These are phyloP conservation scores for Lentinula sp. DNA, from an alignment of 768 basidiomycete species.

Conservation along the genomic window DNA sequence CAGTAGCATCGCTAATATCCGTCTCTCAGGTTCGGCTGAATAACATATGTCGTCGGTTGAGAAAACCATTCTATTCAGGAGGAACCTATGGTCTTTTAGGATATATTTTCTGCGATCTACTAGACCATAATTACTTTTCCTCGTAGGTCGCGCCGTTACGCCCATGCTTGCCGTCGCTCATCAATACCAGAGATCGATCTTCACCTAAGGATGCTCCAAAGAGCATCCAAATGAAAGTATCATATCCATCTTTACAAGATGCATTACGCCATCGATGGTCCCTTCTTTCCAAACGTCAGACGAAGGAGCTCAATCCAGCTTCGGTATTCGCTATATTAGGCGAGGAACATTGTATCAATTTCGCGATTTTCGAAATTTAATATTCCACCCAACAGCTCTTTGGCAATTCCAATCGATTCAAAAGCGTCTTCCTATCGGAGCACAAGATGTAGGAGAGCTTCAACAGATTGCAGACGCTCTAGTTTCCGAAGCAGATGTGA, in stretches of 20 bases:
- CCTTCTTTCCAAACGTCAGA: conserved; percentile 63
- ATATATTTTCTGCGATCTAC: conserved; percentile 92
- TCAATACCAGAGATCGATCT: conserved; percentile 50
- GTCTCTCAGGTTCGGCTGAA: conserved; percentile 66
- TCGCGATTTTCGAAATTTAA: background rate
- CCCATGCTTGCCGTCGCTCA: conserved; percentile 1
- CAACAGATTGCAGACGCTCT: conserved; percentile 58
- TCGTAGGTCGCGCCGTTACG: conserved; percentile 51
- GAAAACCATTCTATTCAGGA: conserved; percentile 86
- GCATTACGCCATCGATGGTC: conserved; percentile 70
- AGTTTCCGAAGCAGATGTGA: conserved; percentile 58
- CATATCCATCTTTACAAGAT: conserved; percentile 57
- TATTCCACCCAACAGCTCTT: conserved; percentile 41
- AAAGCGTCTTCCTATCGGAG: conserved; percentile 51
- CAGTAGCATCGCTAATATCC: background rate
- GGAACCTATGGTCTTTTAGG: conserved; percentile 87
- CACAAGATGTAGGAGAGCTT: conserved; percentile 47
- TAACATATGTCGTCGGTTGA: conserved; percentile 64
- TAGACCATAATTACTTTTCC: conserved; percentile 79
- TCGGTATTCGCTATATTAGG: conserved; percentile 70
- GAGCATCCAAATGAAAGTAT: conserved; percentile 50
- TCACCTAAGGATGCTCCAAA: conserved; percentile 53
- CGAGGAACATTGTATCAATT: conserved; percentile 20
- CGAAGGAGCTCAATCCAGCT: conserved; percentile 78
- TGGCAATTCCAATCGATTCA: conserved; percentile 77